Percentiles rank a stretch among this genome's conserved stretches.
Evolutionary conservation across 805 yeast genomes (phyloP).

Genomic region (Kluyveromyces siamensis): DNA sequence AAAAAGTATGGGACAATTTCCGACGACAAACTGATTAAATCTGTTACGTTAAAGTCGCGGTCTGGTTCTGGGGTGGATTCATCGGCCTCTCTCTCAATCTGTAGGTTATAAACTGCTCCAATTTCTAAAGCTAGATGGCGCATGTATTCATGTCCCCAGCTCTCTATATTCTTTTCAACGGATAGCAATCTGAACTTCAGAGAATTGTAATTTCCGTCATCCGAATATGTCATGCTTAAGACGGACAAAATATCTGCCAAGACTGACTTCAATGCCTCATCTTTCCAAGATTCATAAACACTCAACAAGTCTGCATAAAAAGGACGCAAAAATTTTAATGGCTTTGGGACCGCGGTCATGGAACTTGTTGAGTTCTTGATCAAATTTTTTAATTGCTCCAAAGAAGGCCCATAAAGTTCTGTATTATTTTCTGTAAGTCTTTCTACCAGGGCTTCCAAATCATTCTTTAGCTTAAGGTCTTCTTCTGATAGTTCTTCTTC

Average conservation of each 20-base stretch:
- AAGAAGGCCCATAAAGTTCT: constrained; percentile 45
- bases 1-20: constrained; percentile 83
- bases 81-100: constrained; percentile 31
- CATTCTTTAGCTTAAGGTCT: constrained; percentile 78
- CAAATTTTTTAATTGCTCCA: constrained; percentile 60
- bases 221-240: constrained; percentile 88
- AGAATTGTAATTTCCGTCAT: constrained; percentile 69
- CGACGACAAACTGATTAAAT: constrained; percentile 56
- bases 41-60: constrained; percentile 26
- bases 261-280: constrained; percentile 37
- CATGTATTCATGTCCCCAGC: constrained; percentile 98
- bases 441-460: constrained; percentile 80
- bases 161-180: constrained; percentile 48
- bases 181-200: constrained; percentile 69
- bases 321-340: constrained; percentile 89
- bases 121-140: constrained; percentile 94
- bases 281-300: constrained; percentile 61
- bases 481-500: constrained; percentile 92
- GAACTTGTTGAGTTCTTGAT: constrained; percentile 93
- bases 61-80: constrained; percentile 11
- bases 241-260: constrained; percentile 89
- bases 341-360: constrained; percentile 99
- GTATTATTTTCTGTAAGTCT: constrained; percentile 49
- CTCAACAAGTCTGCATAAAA: constrained; percentile 62
- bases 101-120: constrained; percentile 72